Conservation (phyloP, 768 basidiomycete species). For the Rhizopogon roseolus region DNA sequence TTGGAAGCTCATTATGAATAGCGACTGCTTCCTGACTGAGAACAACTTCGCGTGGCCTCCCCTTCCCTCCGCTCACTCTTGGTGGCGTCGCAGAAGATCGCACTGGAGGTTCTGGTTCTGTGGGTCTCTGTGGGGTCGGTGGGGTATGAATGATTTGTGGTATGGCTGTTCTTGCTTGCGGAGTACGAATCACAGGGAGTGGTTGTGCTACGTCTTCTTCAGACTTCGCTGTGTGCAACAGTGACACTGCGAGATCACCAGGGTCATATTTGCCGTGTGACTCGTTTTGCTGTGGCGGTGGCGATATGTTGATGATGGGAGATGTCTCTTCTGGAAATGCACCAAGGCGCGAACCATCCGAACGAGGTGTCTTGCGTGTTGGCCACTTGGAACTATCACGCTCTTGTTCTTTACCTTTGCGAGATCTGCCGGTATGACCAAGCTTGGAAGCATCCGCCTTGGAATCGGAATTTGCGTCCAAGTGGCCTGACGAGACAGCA, state of each 20-base stretch:
- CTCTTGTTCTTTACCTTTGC: slow-evolving; percentile 22
- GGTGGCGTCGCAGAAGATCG: slow-evolving; percentile 4
- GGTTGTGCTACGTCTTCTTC: slow-evolving; percentile 15
- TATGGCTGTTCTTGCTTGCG: slow-evolving; percentile 20
- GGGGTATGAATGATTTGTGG: slow-evolving; percentile 32
- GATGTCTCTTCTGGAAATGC: slow-evolving; percentile 16
- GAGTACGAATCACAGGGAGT: slow-evolving; percentile 21
- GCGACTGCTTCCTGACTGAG: slow-evolving; percentile 23
- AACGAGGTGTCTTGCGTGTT: slow-evolving; percentile 3
- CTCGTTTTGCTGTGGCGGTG: slow-evolving; percentile 3
- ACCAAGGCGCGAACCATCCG: not conserved
- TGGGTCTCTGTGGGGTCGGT: slow-evolving; percentile 28
- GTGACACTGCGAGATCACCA: not conserved
- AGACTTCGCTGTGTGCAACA: slow-evolving; percentile 23
- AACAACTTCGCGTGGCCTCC: slow-evolving; percentile 3
- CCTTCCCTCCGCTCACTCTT: slow-evolving; percentile 10
- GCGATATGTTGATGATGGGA: slow-evolving; percentile 6
- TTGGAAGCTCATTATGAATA: slow-evolving; percentile 15
- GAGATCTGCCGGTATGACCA: slow-evolving; percentile 5
- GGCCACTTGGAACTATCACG: slow-evolving; percentile 1
- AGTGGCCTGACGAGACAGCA: not conserved
- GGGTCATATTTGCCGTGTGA: not conserved
- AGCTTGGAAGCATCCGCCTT: slow-evolving; percentile 10
- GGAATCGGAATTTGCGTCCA: not conserved
- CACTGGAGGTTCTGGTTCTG: slow-evolving; percentile 7